Base-by-base conservation (phyloP, 257 asterid species). In the Solanum dulcamara region DNA sequence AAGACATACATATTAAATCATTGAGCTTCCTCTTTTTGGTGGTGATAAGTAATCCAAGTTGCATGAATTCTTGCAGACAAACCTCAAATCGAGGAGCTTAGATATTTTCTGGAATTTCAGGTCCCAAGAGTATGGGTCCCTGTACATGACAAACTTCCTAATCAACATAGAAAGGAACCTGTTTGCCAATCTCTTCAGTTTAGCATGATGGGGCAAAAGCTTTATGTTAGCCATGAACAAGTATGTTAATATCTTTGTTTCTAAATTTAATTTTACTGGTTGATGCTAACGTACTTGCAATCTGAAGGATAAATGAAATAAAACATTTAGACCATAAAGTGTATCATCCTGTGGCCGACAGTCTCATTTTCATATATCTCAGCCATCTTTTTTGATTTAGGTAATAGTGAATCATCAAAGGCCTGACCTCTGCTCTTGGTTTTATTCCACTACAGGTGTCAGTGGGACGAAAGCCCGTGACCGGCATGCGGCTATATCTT, bases 201-300 rank as follows among this genome's bases (percentile, higher is more conserved):
- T 88, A 95, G 97, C 90, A 92, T 95, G 96, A 95, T 95, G 98
- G 98, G 97, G 15, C 97, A 93, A 86, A 95, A 93, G 88, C 94
- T 95, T 66, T 93, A 92, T 20, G 92, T 95, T 86, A 92, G 96
- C 93, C 97, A 90, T 86, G 97, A 92, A 80, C 98, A 95, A 88
- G 98, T 93, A 90, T 4, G 94, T 88, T 26, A 26, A 26, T 22
- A 46, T 75, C 71, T 51, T 50, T 37, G n/a, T 10, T 85, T 33
- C 51, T 20, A 60, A 33, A 37, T 83, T 32, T 81, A 38, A 80
- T 48, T 28, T 24, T 62, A 38, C 28, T 42, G 22, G 38, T 64
- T 37, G 38, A 3, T 83, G 38, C 80, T 37, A 14, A 18, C 5
- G 7, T 53, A 48, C 42, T 2, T 22, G 3, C 22, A 80, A 80